These are phyloP conservation scores for Aspergillus hortae DNA, from an alignment of 2,329 filamentous ascomycete species.

Conservation along the genomic window DNA sequence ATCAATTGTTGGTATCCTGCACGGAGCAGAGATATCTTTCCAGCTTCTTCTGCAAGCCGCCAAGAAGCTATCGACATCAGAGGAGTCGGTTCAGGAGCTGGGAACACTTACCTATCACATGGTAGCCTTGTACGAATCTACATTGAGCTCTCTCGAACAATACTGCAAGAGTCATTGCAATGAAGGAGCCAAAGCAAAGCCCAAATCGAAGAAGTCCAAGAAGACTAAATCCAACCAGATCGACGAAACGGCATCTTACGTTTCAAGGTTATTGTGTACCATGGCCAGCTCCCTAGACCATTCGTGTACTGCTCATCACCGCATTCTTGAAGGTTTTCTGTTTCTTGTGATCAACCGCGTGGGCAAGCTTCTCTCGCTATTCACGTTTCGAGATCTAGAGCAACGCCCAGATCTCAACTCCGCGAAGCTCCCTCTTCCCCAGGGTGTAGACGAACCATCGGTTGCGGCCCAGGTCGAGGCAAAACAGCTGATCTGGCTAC, in stretches of 20 bases:
- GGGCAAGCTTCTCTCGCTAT: conserved; percentile 38
- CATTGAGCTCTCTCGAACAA: conserved; percentile 23
- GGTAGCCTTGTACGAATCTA: conserved; percentile 30
- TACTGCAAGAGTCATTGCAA: conserved; percentile 21
- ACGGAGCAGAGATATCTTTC: conserved; percentile 23
- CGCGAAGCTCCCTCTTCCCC: conserved; percentile 28
- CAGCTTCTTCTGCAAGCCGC: conserved; percentile 24
- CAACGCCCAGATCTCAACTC: conserved; percentile 21
- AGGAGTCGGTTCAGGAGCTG: conserved; percentile 9
- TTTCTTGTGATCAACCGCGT: conserved; percentile 36
- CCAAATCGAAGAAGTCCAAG: conserved; percentile 5
- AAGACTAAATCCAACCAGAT: conserved; percentile 4
- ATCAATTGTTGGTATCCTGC: conserved; percentile 18
- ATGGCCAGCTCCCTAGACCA: conserved; percentile 31
- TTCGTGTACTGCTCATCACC: conserved; percentile 22
- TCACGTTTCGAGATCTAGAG: conserved; percentile 36
- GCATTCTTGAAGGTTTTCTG: conserved; percentile 42
- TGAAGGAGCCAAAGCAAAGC: conserved; percentile 3
- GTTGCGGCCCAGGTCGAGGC: conserved; percentile 31
- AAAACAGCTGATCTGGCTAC: conserved; percentile 32
- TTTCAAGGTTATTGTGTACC: conserved; percentile 25
- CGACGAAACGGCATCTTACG: conserved; percentile 15
- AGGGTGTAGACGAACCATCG: conserved; percentile 23
- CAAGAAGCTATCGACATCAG: conserved; percentile 20
- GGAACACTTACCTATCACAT: conserved; percentile 32